Evolutionary conservation across 768 basidiomycete genomes (phyloP), one percentile per base, ranked within the genome.

Genomic region (Russula dissimulans): DNA sequence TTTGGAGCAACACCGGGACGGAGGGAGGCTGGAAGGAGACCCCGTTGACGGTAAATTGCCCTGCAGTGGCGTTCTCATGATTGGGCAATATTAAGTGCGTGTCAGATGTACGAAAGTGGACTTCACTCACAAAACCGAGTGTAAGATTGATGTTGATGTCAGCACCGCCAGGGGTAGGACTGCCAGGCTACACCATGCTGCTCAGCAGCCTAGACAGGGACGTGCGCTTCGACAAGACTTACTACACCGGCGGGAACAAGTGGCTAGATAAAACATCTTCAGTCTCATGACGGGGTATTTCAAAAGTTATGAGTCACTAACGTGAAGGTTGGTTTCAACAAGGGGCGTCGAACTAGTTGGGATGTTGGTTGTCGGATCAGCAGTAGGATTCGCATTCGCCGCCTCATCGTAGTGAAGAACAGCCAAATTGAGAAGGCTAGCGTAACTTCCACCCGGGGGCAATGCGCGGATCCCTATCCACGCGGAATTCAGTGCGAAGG

Each of bases 1-100:
- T 79, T 64, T 85, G 84, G 14, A 84, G 75, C 17, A 85, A 75
- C 15, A 83, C 77, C 0, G 84, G 83, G 3, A 77, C 71, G 0
- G 74, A 71, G 0, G 82, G 82, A 4, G 74, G 67, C 6, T 65
- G 57, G 67, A 71, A 82, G 31, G 71, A 67, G 50, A 62, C 65
- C 15, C 69, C 69, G 56, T 79, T 79, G 46, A 78, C 66, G 2
- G 43, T 51, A 18, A 61, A 61, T 0, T 48, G 44, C 6, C 34
- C 53, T 8, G 34, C 34, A 5, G 34, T 36, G 34, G 10, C 0
- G 0, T 10, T 9, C 54, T 54, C 56, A 60, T 7, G 54, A 49
- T 26, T 36, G 29, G 54, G 45, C 17, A 36, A 49, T 10, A 4
- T 1, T 15, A 38, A 45, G n/a, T 8, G 7, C 1, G 11, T 4